phyloP scores from a whole-genome alignment of 768 basidiomycete genomes.

The Suillus discolor region DNA sequence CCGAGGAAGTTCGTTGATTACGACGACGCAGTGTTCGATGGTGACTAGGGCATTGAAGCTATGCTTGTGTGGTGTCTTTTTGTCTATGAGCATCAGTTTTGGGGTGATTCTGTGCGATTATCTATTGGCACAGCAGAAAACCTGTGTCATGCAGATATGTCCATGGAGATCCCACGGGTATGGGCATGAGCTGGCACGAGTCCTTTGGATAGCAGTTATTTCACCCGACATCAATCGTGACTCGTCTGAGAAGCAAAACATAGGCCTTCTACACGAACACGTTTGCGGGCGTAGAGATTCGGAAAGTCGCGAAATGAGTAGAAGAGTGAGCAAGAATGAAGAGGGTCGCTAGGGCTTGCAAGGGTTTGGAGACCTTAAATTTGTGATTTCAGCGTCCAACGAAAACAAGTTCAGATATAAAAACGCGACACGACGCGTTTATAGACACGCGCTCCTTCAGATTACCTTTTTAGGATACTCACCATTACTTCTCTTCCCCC shows the following conservation, averaged over 20 bases:
- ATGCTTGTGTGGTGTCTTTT: background rate
- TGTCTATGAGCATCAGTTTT: background rate
- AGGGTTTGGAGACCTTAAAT: constrained; percentile 3
- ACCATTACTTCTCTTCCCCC: background rate
- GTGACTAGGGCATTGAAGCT: constrained; percentile 1
- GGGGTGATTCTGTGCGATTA: background rate
- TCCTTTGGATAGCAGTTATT: constrained; percentile 1
- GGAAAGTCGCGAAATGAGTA: constrained; percentile 3
- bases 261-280: background rate
- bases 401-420: background rate
- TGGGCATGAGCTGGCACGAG: constrained; percentile 2
- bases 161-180: constrained; percentile 9
- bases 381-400: background rate
- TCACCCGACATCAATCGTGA: constrained; percentile 7
- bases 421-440: constrained; percentile 6
- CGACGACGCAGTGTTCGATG: background rate
- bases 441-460: background rate
- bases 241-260: constrained; percentile 3
- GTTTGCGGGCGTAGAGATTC: constrained; percentile 3
- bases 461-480: constrained; percentile 1
- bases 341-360: background rate
- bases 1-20: constrained; percentile 6
- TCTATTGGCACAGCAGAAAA: background rate
- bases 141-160: background rate
- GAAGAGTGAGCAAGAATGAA: background rate